Percentiles rank a stretch among this genome's conserved stretches.
Conservation (phyloP, 352 stramenopile species). For the Phytopythium vexans region DNA sequence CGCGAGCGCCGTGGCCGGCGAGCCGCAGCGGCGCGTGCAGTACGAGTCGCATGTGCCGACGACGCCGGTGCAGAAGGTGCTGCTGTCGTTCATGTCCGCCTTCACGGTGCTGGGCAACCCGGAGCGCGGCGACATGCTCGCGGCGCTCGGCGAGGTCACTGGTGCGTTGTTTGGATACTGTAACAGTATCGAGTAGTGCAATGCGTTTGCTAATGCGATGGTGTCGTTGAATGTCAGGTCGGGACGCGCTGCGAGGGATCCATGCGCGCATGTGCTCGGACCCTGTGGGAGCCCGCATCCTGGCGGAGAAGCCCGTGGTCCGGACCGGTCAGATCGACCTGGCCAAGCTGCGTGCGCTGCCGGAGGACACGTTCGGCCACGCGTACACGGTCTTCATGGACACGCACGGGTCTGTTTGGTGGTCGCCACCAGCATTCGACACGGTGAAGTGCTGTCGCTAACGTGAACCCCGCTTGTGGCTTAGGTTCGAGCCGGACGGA, state of each 20-base stretch:
- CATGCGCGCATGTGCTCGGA: constrained; percentile 85
- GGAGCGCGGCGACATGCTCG: constrained; percentile 94
- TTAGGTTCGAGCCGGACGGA: constrained; percentile 86
- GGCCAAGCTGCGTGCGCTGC: constrained; percentile 56
- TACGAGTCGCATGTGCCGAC: constrained; percentile 78
- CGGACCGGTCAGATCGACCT: constrained; percentile 78
- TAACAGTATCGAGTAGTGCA: too few relatives aligned
- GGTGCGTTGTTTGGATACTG: constrained; percentile 18
- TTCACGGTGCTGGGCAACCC: constrained; percentile 90
- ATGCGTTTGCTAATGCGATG: background rate
- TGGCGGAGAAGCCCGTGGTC: constrained; percentile 86
- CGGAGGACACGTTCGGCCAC: constrained; percentile 83
- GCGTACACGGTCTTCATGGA: constrained; percentile 91
- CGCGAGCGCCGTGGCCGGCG: constrained; percentile 34
- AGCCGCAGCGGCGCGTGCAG: constrained; percentile 47
- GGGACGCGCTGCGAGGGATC: constrained; percentile 84
- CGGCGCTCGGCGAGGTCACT: constrained; percentile 93
- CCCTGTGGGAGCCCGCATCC: constrained; percentile 80
- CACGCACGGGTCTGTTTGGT: constrained; percentile 54
- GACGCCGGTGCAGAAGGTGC: constrained; percentile 81
- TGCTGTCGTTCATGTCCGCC: constrained; percentile 85
- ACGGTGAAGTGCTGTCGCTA: background rate
- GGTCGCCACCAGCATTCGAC: background rate
- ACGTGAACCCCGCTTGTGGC: background rate
- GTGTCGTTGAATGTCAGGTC: constrained; percentile 15